Base-by-base conservation (phyloP, 140 eudicot species). In the Bidens hawaiensis region DNA sequence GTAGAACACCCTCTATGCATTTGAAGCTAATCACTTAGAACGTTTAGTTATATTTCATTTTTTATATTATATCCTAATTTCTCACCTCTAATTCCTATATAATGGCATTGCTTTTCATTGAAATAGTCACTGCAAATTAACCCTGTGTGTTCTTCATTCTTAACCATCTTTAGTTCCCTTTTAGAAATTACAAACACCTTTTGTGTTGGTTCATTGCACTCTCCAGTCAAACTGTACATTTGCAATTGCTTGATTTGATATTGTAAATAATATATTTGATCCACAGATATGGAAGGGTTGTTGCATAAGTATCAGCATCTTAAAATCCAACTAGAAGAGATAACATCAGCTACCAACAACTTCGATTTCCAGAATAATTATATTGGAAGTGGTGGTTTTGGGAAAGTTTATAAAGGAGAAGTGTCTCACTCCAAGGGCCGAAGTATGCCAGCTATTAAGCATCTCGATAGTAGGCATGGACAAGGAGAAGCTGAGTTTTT, bases 381-480 rank as follows among this genome's bases (percentile, higher is more conserved):
- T 21, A 61, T 61, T 14, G 67, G 67, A 42, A 1, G 4, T 2
- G 67, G 67, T 61, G 67, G 67, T 23, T 41, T 41, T n/a, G 53
- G 67, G 16, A 24, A n/a, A 10, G 54, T 61, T 0, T 42, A 61
- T 18, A 24, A 23, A 61, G 67, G 67, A 42, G 25, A 13, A 36
- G 3, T 62, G 24, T 62, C 42, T 4, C 25, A 8, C 68, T 43
- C 25, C 2, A n/a, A 26, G 27, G 41, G 48, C 11, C 41, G 52
- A 25, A 42, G 15, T 15, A 61, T 61, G 53, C 53, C 8, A 24
- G 67, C 67, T 41, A 23, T 61, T 41, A 61, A 61, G 26, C 68
- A 52, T 25, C 42, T 62, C 1, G 68, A 62, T 15, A n/a, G n/a
- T 0, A 15, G 25, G 9, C 1, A 14, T 24, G 40, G 16, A 31